A percentile compares a stretch with the other conserved stretches of the same genome.
These are phyloP conservation scores for Botrytis tulipae DNA, from an alignment of 2,329 filamentous ascomycete species.

Conservation along the genomic window DNA sequence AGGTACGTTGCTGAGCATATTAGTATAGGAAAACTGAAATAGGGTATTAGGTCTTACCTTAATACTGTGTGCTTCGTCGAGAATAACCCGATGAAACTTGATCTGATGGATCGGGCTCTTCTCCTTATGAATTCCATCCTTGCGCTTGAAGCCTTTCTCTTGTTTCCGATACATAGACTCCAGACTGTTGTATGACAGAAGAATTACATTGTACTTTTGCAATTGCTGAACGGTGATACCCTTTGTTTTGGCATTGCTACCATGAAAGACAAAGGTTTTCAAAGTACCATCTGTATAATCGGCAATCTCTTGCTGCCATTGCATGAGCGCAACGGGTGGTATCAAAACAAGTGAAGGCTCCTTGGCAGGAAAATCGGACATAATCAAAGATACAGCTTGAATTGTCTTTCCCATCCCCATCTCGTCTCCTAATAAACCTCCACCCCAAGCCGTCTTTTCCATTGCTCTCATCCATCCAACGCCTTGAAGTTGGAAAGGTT, in stretches of 20 bases:
- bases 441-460: constrained; percentile 81
- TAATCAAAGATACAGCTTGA: constrained; percentile 94
- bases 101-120: constrained; percentile 78
- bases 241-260: constrained; percentile 81
- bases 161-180: constrained; percentile 93
- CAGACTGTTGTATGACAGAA: constrained; percentile 92
- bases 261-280: constrained; percentile 88
- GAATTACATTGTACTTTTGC: constrained; percentile 84
- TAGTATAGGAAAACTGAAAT: constrained; percentile 7
- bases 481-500: constrained; percentile 91
- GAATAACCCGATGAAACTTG: constrained; percentile 83
- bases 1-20: constrained; percentile 63
- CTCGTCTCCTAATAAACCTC: constrained; percentile 90
- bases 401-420: constrained; percentile 99
- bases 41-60: constrained; percentile 52
- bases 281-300: constrained; percentile 83
- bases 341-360: constrained; percentile 84
- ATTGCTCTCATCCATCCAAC: constrained; percentile 92
- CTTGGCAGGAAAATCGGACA: constrained; percentile 90
- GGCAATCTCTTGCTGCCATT: constrained; percentile 83
- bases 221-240: constrained; percentile 71
- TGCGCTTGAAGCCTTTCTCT: constrained; percentile 82
- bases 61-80: constrained; percentile 96
- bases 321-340: constrained; percentile 90
- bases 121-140: constrained; percentile 78